phyloP scores from a whole-genome alignment of 768 basidiomycete species.

The Thelephora aurantiotincta region DNA sequence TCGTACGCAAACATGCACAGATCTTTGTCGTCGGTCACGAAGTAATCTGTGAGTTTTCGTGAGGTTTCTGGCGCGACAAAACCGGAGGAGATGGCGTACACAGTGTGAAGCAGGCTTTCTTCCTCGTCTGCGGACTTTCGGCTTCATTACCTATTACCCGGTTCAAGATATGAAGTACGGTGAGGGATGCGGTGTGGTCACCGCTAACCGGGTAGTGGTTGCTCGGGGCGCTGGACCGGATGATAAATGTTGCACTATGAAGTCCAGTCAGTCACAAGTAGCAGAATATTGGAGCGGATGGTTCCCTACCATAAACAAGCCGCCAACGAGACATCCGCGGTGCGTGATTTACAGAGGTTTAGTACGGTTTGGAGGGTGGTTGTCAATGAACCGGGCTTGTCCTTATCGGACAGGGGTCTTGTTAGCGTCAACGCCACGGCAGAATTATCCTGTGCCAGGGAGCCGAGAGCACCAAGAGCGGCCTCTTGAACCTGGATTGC shows the following conservation, averaged over 20 bases:
- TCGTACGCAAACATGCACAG: slow-evolving; percentile 59
- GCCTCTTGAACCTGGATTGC: slow-evolving; percentile 49
- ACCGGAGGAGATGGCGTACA: slow-evolving; percentile 29
- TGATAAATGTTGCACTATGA: slow-evolving; percentile 42
- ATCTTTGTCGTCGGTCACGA: slow-evolving; percentile 56
- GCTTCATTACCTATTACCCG: slow-evolving; percentile 33
- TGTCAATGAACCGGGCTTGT: slow-evolving; percentile 16
- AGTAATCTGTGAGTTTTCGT: slow-evolving; percentile 28
- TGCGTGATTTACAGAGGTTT: slow-evolving; percentile 41
- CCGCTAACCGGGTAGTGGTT: slow-evolving; percentile 15
- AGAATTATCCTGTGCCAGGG: slow-evolving; percentile 50
- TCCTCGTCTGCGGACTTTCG: slow-evolving; percentile 30
- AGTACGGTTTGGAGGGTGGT: slow-evolving; percentile 31
- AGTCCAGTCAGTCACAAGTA: neutral
- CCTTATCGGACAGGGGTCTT: slow-evolving; percentile 27
- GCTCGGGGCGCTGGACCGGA: slow-evolving; percentile 31
- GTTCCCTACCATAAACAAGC: slow-evolving; percentile 49
- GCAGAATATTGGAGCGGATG: neutral
- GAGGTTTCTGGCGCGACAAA: slow-evolving; percentile 1
- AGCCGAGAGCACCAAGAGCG: slow-evolving; percentile 45
- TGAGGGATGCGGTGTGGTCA: slow-evolving; percentile 35
- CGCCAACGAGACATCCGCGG: slow-evolving; percentile 49
- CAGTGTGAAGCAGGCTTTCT: slow-evolving; percentile 64
- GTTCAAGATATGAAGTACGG: slow-evolving; percentile 60
- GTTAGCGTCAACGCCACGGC: slow-evolving; percentile 34